These are phyloP conservation scores for Ascomycota sp. DNA, from an alignment of 2,329 filamentous ascomycete species.

Conservation along the genomic window DNA sequence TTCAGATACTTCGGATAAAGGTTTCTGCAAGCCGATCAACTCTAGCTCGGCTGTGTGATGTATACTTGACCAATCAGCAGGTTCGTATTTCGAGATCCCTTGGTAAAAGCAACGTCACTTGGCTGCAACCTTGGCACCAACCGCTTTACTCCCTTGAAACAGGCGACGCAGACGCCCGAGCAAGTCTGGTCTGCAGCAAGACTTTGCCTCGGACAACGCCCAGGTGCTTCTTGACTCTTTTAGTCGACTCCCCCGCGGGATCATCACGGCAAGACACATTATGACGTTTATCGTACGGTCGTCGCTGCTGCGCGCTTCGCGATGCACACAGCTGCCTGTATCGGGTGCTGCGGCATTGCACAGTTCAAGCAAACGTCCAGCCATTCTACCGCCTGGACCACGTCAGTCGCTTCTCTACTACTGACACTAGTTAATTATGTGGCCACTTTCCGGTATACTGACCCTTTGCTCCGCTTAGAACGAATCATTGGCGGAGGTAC, in stretches of 20 bases:
- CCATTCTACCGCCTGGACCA: constrained; percentile 67
- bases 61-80: constrained; percentile 20
- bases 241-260: neutral
- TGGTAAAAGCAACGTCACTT: no score
- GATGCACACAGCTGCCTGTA: constrained; percentile 13
- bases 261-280: neutral
- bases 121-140: neutral
- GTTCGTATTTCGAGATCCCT: constrained; percentile 24
- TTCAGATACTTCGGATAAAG: neutral
- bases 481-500: constrained; percentile 55
- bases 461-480: constrained; percentile 30
- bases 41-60: constrained; percentile 9
- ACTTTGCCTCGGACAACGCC: no score
- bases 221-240: neutral
- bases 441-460: no score
- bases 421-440: neutral
- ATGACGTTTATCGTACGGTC: constrained; percentile 39
- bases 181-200: no score
- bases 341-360: constrained; percentile 65
- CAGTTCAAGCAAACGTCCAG: constrained; percentile 54
- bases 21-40: no score
- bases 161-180: no score
- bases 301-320: constrained; percentile 27
- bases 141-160: neutral
- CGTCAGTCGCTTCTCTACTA: constrained; percentile 36